A percentile compares a stretch with the other conserved stretches of the same genome.
Conservation (phyloP, 179 eudicot species). For the Drosera spatulata region DNA sequence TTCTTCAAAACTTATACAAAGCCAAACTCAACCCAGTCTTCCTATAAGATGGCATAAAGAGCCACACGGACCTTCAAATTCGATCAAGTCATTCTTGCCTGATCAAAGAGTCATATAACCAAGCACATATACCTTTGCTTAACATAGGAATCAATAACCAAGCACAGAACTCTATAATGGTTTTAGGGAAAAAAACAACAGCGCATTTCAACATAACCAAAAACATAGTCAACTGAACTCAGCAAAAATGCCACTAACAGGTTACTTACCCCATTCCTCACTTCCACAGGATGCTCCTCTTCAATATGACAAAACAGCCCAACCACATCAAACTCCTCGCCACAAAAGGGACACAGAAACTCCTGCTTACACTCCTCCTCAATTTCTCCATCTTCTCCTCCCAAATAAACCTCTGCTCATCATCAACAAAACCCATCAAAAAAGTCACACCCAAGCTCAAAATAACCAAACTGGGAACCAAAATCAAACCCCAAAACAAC, state of each 20-base stretch:
- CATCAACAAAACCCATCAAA: constrained; percentile 2
- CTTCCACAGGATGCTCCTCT: constrained; percentile 75
- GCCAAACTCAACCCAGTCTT: too few relatives aligned
- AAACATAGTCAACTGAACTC: not conserved
- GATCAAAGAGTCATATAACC: too few relatives aligned
- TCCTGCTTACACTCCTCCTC: constrained; percentile 75
- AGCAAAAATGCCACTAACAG: not conserved
- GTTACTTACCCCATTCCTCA: constrained; percentile 71
- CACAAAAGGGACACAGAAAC: constrained; percentile 87
- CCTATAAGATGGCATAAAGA: too few relatives aligned
- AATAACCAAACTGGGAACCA: not conserved
- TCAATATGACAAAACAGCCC: constrained; percentile 94
- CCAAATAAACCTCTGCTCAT: constrained; percentile 51
- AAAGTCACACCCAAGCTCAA: not conserved
- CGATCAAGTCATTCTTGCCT: too few relatives aligned
- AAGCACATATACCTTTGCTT: too few relatives aligned
- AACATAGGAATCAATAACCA: too few relatives aligned
- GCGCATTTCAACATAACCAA: not conserved
- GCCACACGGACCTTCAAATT: too few relatives aligned
- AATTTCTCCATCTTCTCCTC: constrained; percentile 44
- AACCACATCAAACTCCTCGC: constrained; percentile 79
- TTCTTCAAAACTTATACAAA: too few relatives aligned
- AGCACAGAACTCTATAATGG: too few relatives aligned
- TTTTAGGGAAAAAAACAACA: not conserved
- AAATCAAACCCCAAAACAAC: constrained; percentile 2